Percentiles rank a stretch among this genome's conserved stretches.
These are phyloP conservation scores for Magnolia sinica DNA, from an alignment of 164 flowering plant species.

Conservation along the genomic window DNA sequence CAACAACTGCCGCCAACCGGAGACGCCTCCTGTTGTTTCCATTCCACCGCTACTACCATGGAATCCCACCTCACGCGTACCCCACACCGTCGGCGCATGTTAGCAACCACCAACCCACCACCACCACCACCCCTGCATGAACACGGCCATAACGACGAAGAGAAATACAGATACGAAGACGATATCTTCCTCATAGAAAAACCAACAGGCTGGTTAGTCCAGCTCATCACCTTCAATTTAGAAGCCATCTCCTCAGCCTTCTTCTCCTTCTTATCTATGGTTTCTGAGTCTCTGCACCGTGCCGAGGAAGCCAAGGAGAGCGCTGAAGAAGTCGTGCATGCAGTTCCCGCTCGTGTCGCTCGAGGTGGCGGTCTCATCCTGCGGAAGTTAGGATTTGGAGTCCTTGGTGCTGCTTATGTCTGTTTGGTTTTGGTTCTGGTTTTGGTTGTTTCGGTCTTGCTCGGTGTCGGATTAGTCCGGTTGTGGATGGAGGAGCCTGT, in stretches of 20 bases:
- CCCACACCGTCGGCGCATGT: conserved; percentile 4
- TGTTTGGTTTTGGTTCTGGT: conserved; percentile 35
- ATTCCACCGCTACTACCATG: neutral
- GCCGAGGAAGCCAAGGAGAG: conserved; percentile 23
- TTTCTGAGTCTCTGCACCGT: conserved; percentile 29
- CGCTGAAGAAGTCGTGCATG: conserved; percentile 16
- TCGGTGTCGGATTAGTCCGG: conserved; percentile 57
- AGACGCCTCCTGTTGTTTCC: no score
- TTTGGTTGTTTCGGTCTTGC: conserved; percentile 35
- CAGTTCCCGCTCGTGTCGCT: conserved; percentile 25
- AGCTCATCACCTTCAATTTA: conserved; percentile 27
- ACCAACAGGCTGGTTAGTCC: conserved; percentile 29
- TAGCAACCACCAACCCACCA: neutral
- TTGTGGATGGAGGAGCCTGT: conserved; percentile 69
- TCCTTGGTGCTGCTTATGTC: conserved; percentile 45
- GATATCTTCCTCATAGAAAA: conserved; percentile 18
- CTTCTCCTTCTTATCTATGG: conserved; percentile 19
- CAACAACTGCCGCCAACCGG: no score
- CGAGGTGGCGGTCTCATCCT: conserved; percentile 23
- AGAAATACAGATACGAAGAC: neutral
- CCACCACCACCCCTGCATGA: neutral
- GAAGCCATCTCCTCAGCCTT: conserved; percentile 37
- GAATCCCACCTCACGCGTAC: neutral
- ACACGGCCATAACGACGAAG: neutral
- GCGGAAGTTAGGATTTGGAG: conserved; percentile 42